Evolutionary conservation across 2,329 filamentous ascomycete genomes (phyloP), one percentile per base, ranked within the genome.

Genomic region (Clarireedia paspali): DNA sequence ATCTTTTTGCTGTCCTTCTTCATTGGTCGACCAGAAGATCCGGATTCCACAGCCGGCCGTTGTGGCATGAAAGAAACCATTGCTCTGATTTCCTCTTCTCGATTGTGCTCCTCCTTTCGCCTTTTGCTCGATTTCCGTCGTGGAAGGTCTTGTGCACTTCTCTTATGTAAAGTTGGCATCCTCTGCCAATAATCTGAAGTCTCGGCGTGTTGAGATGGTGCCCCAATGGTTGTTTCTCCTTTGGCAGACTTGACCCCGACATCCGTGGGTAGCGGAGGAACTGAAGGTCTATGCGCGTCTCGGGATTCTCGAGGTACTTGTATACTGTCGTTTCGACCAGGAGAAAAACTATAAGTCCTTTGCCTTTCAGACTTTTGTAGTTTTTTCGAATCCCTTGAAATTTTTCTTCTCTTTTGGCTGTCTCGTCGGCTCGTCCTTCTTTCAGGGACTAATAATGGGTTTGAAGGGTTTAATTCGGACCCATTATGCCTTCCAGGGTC

Each of bases 31-130:
- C 87, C 78, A 47, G 82, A 75, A 53, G 79, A 79, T 69, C 79
- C 81, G 34, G 77, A 75, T 58, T 84, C 79, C 48, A 79, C 78
- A 10, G 79, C 78, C 5, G 84, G 77, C 51, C 88, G 81, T 53
- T 76, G 78, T 5, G 88, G 84, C 62, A 85, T 80, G 59, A 79
- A 80, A 42, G 83, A 81, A 66, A 83, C 88, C 87, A 96, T 89
- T 53, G 89, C 84, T 68, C 85, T 88, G 67, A 96, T 91, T 72
- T 96, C 90, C 60, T 89, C 89, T 71, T 96, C 91, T 56, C 92
- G 81, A 57, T 87, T 79, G 67, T 83, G 82, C 60, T 95, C 88
- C 60, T 87, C 79, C 63, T 86, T 85, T 65, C 85, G 84, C 64
- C 86, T 82, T 72, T 89, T 95, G 74, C 83, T 91, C 42, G 87